Percentiles rank a stretch among this genome's conserved stretches.
These are phyloP conservation scores for Marchantia paleacea DNA, from an alignment of 225 moss, liverwort and hornwort genomes.

Conservation along the genomic window DNA sequence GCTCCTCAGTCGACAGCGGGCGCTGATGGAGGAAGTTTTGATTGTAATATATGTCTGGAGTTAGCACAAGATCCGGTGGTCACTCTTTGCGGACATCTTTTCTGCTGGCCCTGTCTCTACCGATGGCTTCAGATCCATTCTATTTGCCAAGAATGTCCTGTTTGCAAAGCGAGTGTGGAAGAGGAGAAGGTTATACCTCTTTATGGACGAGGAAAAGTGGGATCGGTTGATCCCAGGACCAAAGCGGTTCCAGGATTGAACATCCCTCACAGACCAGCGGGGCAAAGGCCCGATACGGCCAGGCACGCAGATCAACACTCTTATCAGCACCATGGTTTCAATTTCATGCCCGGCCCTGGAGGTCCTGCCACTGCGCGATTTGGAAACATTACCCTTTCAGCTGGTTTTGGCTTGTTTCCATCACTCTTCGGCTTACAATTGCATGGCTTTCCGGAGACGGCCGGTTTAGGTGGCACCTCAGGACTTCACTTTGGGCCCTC, in stretches of 20 bases:
- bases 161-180: slow-evolving; percentile 94
- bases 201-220: slow-evolving; percentile 88
- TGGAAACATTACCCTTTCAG: slow-evolving; percentile 95
- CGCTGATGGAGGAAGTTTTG: slow-evolving; percentile 90
- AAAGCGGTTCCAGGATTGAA: slow-evolving; percentile 84
- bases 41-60: slow-evolving; percentile 95
- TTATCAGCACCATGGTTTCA: slow-evolving; percentile 77
- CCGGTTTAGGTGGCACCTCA: slow-evolving; percentile 63
- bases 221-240: slow-evolving; percentile 88
- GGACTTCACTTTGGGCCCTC: slow-evolving; percentile 77
- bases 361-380: slow-evolving; percentile 87
- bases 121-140: slow-evolving; percentile 99
- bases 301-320: slow-evolving; percentile 67
- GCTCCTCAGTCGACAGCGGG: slow-evolving; percentile 59
- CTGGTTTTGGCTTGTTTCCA: slow-evolving; percentile 96
- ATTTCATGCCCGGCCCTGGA: slow-evolving; percentile 84
- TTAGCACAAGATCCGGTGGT: slow-evolving; percentile 96
- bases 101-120: slow-evolving; percentile 97
- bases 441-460: slow-evolving; percentile 81
- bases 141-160: slow-evolving; percentile 92
- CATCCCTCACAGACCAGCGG: slow-evolving; percentile 91
- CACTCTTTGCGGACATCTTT: slow-evolving; percentile 87
- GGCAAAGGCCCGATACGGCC: slow-evolving; percentile 95
- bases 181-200: slow-evolving; percentile 97
- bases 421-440: slow-evolving; percentile 95